Base-by-base conservation (phyloP, 495 filamentous ascomycete genomes). In the Hypoxylon rickii region DNA sequence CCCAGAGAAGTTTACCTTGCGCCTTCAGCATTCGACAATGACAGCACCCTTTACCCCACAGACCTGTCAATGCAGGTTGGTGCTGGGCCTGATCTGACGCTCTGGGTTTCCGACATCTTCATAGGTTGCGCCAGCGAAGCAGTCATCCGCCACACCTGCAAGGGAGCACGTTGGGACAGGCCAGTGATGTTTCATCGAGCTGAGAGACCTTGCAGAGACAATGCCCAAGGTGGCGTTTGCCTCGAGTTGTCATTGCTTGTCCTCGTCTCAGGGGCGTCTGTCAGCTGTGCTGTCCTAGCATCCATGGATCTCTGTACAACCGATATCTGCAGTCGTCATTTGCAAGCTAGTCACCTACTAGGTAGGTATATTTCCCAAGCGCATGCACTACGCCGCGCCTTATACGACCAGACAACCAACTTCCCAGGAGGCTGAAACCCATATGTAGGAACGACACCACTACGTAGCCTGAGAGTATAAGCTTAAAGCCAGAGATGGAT, bases 11-110 rank as follows among this genome's bases (percentile, higher is more conserved):
- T 34, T 48, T 29, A 62, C 47, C 39, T 48, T 57, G 52, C 51
- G 32, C 58, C 53, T 44, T 16, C 60, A 51, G 36, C 34, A 31
- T 48, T 42, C 33, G 22, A 38, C 41, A 55, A n/a, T 47, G 54
- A 55, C 61, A 46, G n/a, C n/a, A n/a, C n/a, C 50, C 55, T 60
- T 38, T 64, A 64, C 61, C 61, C 61, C 61, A 64, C 61, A 64
- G 53, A 63, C 33, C 46, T 64, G 55, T 51, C 55, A 55, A 64
- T 59, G 60, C 60, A 48, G 46, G 55, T 59, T 64, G 55, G 55
- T 51, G 44, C 42, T 58, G 48, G 41, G 44, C 55, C 46, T 51
- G 54, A 51, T 50, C 49, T 58, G 51, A 54, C 49, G 20, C 41
- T 48, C 53, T 39, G 54, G 50, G 36, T 51, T 51, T 39, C 15